Base-by-base conservation (phyloP, 2,329 filamentous ascomycete species). In the Aureobasidium sp. region DNA sequence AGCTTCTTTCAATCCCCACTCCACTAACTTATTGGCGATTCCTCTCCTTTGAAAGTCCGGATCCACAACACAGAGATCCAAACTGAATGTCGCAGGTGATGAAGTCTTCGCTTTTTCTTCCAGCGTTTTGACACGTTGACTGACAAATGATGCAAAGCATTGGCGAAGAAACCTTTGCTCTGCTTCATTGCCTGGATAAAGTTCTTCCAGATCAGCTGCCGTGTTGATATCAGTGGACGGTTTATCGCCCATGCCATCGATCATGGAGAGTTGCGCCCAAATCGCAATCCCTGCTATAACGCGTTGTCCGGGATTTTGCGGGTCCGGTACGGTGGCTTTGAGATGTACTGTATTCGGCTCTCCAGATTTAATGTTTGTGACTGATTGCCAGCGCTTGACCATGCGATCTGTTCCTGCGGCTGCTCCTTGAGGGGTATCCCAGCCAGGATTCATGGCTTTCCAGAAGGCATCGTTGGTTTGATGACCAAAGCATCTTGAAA, bases 11-110 rank as follows among this genome's bases (percentile, higher is more conserved):
- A 74, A 64, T 0, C 72, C 72, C 59, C 65, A 69, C 58, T 72
- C 66, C 0, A 73, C 71, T 39, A 74, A 63, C 64, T 71, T 74
- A 7, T 65, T 66, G 9, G 72, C 72, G 61, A 74, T 70, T 8
- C 72, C 75, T 32, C 71, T 69, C 10, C 81, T 73, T 67, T 85
- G 83, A 61, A 79, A 83, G 0, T 67, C 71, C 0, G 83, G 82
- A 63, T 84, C 76, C 6, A 84, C 81, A 16, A 72, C 78, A 63
- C 81, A 83, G 2, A 81, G 64, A 59, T 81, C 78, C 61, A 86
- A 72, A 1, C 76, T 76, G 67, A 84, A 77, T 3, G 79, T 72
- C 0, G 81, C 77, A 0, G 81, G 80, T 3, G 72, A 73, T 3
- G 67, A 65, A 15, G 68, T 59, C 15, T 62, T 65, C 7, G 74